Conservation (phyloP, 345 rosid species). For the Euclidium syriacum region DNA sequence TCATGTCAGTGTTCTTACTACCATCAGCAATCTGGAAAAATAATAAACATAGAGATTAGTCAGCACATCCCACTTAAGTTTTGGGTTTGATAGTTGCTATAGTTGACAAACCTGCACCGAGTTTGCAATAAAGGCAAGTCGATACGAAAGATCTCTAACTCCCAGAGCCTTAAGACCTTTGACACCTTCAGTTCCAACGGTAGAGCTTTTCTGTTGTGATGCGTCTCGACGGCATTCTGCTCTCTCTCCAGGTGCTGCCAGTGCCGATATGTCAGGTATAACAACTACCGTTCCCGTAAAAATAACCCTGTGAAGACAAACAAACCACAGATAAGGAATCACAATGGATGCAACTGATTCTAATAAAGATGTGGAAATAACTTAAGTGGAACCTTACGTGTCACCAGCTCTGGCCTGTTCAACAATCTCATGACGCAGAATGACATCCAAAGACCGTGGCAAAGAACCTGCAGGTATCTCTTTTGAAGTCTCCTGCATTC, state of each 20-base stretch:
- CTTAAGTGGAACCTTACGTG: constrained; percentile 46
- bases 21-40: constrained; percentile 68
- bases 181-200: constrained; percentile 73
- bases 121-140: constrained; percentile 89
- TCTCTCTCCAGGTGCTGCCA: constrained; percentile 96
- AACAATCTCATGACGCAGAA: constrained; percentile 93
- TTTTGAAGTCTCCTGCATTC: constrained; percentile 97
- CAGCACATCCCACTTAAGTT: not conserved
- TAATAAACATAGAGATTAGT: not conserved
- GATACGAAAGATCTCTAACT: constrained; percentile 90
- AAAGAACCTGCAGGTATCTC: constrained; percentile 98
- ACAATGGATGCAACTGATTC: constrained; percentile 2
- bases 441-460: constrained; percentile 88
- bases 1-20: constrained; percentile 70
- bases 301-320: constrained; percentile 55
- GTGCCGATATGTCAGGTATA: constrained; percentile 83
- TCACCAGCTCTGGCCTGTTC: constrained; percentile 99
- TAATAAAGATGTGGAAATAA: not conserved
- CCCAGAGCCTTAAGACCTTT: constrained; percentile 83
- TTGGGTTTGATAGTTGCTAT: not conserved
- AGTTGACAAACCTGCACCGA: constrained; percentile 76
- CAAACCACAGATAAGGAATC: not conserved
- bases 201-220: constrained; percentile 53
- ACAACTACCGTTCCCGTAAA: constrained; percentile 92
- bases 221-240: constrained; percentile 79